These are phyloP conservation scores for Rhodotorula glutinis DNA, from an alignment of 1,284 basidiomycete species.

Conservation along the genomic window DNA sequence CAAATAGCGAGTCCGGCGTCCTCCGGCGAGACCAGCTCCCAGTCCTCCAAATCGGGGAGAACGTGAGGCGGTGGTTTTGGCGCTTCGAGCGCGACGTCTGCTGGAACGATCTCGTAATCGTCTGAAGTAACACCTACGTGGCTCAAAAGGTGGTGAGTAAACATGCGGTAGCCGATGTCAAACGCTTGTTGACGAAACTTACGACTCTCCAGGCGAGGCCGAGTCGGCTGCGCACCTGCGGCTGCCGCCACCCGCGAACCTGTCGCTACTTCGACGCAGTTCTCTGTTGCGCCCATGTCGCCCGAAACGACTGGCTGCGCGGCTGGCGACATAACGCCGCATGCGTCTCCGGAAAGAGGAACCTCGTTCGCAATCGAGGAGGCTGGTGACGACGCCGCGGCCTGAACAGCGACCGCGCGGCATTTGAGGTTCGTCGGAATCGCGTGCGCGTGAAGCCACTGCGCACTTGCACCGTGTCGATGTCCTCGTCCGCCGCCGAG, in stretches of 20 bases:
- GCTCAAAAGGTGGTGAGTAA: too few species aligned
- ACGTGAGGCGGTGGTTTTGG: too few species aligned
- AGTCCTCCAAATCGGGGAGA: not conserved
- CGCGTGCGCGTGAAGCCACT: too few species aligned
- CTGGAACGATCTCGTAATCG: slow-evolving; percentile 4
- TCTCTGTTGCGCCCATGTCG: too few species aligned
- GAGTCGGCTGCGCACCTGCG: not conserved
- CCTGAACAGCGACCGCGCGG: not conserved
- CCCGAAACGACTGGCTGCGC: too few species aligned
- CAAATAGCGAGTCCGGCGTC: not conserved
- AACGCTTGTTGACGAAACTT: too few species aligned
- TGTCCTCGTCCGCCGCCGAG: not conserved
- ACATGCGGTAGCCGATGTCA: too few species aligned
- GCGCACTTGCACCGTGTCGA: not conserved
- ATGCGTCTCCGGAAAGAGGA: too few species aligned
- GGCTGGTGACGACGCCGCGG: not conserved
- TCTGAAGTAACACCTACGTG: not conserved
- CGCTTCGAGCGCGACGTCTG: not conserved
- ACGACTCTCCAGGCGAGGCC: not conserved
- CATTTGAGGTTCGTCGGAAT: not conserved
- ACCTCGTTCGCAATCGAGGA: not conserved
- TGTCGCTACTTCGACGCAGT: too few species aligned
- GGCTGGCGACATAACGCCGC: too few species aligned
- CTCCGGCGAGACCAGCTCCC: not conserved
- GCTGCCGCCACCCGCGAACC: not conserved